phyloP scores from a whole-genome alignment of 2,329 filamentous ascomycete genomes.

The Fusarium musae region DNA sequence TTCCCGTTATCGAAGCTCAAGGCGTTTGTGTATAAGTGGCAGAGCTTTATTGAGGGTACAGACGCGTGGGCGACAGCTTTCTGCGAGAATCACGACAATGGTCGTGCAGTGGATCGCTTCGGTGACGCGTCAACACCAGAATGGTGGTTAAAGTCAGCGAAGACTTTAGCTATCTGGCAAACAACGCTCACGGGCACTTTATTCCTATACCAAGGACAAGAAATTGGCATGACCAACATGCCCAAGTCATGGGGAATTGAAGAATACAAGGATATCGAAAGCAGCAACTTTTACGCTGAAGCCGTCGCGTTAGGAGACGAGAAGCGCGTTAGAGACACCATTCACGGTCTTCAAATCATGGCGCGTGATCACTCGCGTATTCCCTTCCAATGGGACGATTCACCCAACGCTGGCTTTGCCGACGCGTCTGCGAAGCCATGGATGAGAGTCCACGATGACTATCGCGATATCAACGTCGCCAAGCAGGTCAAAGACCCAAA shows the following conservation, averaged over 20 bases:
- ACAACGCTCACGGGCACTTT: conserved; percentile 63
- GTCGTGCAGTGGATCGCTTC: conserved; percentile 66
- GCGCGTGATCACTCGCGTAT: conserved; percentile 72
- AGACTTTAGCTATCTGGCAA: conserved; percentile 64
- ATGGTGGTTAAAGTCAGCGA: conserved; percentile 58
- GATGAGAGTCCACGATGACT: conserved; percentile 74
- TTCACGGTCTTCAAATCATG: conserved; percentile 65
- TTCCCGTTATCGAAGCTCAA: conserved; percentile 60
- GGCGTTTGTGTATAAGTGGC: conserved; percentile 57
- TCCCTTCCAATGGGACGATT: conserved; percentile 73
- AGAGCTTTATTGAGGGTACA: conserved; percentile 59
- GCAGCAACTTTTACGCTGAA: conserved; percentile 62
- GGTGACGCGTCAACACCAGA: conserved; percentile 57
- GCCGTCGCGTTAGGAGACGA: conserved; percentile 51
- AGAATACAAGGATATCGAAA: conserved; percentile 66
- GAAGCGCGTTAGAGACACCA: conserved; percentile 57
- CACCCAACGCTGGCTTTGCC: conserved; percentile 71
- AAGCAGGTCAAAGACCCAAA: conserved; percentile 56
- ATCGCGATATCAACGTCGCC: conserved; percentile 65
- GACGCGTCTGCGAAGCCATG: conserved; percentile 61
- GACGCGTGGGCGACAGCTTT: conserved; percentile 70
- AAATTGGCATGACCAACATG: conserved; percentile 70
- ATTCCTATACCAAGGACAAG: conserved; percentile 70
- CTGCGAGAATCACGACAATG: conserved; percentile 73
- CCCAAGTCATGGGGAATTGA: conserved; percentile 61